Conservation (phyloP, 164 flowering plant species). For the Buxus sempervirens region DNA sequence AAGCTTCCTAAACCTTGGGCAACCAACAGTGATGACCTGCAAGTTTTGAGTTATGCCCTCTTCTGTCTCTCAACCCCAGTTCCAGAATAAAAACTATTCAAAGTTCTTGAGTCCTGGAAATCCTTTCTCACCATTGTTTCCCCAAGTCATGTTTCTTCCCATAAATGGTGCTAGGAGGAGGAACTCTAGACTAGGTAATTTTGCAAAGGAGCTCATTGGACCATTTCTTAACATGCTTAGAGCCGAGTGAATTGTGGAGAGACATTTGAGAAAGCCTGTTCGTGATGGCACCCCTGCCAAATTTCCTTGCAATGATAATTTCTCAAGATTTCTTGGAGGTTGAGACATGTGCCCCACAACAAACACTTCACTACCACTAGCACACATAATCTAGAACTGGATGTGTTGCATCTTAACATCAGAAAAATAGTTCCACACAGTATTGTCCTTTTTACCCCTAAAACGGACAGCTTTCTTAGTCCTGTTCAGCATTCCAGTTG, state of each 20-base stretch:
- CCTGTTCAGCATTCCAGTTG: too few species aligned
- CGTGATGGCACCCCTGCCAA: not conserved
- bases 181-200: not conserved
- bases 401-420: not conserved
- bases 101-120: not conserved
- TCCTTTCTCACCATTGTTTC: not conserved
- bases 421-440: not conserved
- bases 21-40: not conserved
- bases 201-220: not conserved
- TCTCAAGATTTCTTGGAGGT: not conserved
- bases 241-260: not conserved
- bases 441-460: not conserved
- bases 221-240: too few species aligned
- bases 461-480: too few species aligned
- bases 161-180: not conserved
- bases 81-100: not conserved
- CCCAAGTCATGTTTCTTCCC: not conserved
- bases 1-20: not conserved
- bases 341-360: not conserved
- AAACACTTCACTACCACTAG: not conserved
- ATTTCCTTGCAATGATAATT: not conserved
- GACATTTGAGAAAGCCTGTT: not conserved
- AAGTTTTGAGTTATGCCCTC: not conserved
- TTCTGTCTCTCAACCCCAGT: not conserved
- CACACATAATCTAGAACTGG: not conserved